Evolutionary conservation across 495 filamentous ascomycete genomes (phyloP), one percentile per base, ranked within the genome.

Genomic region (Extremus antarcticus): DNA sequence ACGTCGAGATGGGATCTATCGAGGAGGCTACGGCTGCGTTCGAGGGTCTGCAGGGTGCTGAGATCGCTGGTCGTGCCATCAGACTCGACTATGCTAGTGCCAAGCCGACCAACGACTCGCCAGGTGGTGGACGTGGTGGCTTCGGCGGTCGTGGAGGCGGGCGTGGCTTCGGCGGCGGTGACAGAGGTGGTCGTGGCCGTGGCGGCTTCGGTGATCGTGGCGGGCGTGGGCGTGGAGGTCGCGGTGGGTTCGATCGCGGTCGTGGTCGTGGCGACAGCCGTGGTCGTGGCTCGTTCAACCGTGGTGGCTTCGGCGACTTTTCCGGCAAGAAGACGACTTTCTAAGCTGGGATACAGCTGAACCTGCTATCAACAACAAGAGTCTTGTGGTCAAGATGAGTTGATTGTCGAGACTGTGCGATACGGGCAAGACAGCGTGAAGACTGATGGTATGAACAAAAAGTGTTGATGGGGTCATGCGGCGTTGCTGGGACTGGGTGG

Each of bases 281-380:
- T 51, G 60, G 66, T 10, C 35, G 38, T 15, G 10, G 61, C 35
- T 24, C 59, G 63, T 55, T 55, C 24, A 86, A 81, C 74, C 78
- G 81, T 66, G 86, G 86, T 52, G 77, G 79, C 54, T 87, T 90
- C 61, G 82, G 85, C 38, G 86, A 88, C 70, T 96, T 90, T 78
- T 77, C 87, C 74, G 92, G 92, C 65, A 85, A 84, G 77, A 95
- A 94, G 82, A 83, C 80, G 70, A 92, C 85, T 60, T 96, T 98
- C 69, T 87, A 85, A 78, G 25, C 39, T 35, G 29, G 29, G 4
- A 7, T 35, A 13, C 13, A 4, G 7, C 20, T 13, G 29, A 35
- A 35, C 29, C n/a, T n/a, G n/a, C n/a, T n/a, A n/a, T n/a, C n/a
- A n/a, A n/a, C n/a, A n/a, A n/a, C n/a, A n/a, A n/a, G n/a, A n/a